Percentiles rank a stretch among this genome's conserved stretches.
phyloP scores from a whole-genome alignment of 1,284 basidiomycete genomes.

The Cerrena zonata region DNA sequence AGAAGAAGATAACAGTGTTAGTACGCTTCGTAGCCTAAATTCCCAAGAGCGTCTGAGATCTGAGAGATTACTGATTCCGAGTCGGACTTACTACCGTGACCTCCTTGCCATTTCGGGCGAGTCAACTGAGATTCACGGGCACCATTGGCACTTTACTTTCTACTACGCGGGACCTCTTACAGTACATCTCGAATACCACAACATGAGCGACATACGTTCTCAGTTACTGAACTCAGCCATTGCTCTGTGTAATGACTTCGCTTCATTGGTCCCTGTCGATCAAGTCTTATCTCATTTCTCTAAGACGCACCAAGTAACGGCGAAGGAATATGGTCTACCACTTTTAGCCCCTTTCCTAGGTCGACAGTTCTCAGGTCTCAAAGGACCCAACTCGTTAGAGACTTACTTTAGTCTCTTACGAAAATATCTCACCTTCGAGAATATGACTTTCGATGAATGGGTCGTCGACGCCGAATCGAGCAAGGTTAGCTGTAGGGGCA shows the following conservation, averaged over 20 bases:
- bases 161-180: no score
- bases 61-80: no score
- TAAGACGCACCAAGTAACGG: conserved; percentile 36
- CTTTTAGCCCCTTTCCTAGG: conserved; percentile 57
- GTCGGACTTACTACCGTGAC: no score
- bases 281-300: conserved; percentile 50
- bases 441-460: conserved; percentile 39
- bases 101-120: no score
- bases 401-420: conserved; percentile 48
- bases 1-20: no score
- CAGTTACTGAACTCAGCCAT: conserved; percentile 41
- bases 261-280: conserved; percentile 36
- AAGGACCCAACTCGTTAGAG: conserved; percentile 31
- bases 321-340: conserved; percentile 52
- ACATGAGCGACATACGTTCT: conserved; percentile 17
- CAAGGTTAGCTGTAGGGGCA: conserved; percentile 51
- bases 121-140: no score
- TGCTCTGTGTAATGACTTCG: conserved; percentile 49
- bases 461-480: conserved; percentile 37
- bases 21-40: no score
- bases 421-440: conserved; percentile 36
- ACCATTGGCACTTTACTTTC: no score
- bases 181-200: no score
- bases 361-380: conserved; percentile 39
- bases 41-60: no score